These are phyloP conservation scores for Apophysomyces trapeziformis DNA, from an alignment of 371 early-diverging fungal species.

Conservation along the genomic window DNA sequence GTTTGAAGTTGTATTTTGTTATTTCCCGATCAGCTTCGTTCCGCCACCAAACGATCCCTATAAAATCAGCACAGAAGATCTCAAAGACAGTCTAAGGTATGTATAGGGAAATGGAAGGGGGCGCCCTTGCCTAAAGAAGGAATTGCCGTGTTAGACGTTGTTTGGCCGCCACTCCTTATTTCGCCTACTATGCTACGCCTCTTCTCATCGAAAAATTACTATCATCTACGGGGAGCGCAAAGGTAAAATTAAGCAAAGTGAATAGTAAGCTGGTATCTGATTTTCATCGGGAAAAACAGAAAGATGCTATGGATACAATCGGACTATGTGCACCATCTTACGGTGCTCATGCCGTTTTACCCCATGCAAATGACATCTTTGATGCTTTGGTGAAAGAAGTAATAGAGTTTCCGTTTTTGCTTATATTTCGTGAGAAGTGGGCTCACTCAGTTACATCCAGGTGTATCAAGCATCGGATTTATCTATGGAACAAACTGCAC, in stretches of 20 bases:
- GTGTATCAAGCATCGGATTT: slow-evolving; percentile 67
- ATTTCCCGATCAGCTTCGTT: slow-evolving; percentile 96
- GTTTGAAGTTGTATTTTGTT: slow-evolving; percentile 93
- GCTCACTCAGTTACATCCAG: slow-evolving; percentile 28
- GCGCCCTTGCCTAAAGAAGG: slow-evolving; percentile 9
- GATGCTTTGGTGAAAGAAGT: slow-evolving; percentile 66
- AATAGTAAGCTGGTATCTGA: background rate
- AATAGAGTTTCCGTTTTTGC: slow-evolving; percentile 4
- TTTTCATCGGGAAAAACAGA: slow-evolving; percentile 49
- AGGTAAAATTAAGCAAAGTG: slow-evolving; percentile 45
- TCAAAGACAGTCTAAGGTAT: slow-evolving; percentile 71
- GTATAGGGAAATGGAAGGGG: background rate
- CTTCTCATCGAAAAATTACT: slow-evolving; percentile 82
- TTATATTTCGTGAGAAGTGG: background rate
- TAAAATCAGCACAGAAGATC: slow-evolving; percentile 83
- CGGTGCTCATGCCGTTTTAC: slow-evolving; percentile 64
- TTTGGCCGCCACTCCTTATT: slow-evolving; percentile 71
- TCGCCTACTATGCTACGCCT: slow-evolving; percentile 78
- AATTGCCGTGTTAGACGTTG: slow-evolving; percentile 48
- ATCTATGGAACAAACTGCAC: slow-evolving; percentile 61
- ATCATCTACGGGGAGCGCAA: slow-evolving; percentile 77
- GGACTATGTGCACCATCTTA: slow-evolving; percentile 72
- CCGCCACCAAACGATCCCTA: slow-evolving; percentile 85
- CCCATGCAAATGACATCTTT: slow-evolving; percentile 68
- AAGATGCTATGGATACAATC: slow-evolving; percentile 81